Base-by-base conservation (phyloP, 805 yeast genomes). In the Candida montana region DNA sequence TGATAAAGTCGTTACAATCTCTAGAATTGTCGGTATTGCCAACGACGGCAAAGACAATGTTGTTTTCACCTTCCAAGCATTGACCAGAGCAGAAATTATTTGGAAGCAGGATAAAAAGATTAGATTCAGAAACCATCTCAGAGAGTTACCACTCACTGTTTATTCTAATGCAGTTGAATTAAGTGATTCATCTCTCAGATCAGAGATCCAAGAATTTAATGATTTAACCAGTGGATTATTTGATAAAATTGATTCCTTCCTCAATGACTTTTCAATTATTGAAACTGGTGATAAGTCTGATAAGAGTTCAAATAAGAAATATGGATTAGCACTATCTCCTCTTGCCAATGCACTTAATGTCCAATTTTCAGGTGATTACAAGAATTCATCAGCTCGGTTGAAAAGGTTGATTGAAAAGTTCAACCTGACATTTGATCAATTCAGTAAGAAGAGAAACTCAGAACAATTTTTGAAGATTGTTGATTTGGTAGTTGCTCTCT, bases 281-380 rank as follows among this genome's bases (percentile, higher is more conserved):
- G 53, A 62, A 31, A 44, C 51, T 3, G 35, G 52, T 27, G 53
- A 50, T n/a, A 55, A 54, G 28, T 47, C 48, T 6, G 31, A 17
- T 13, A 11, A 59, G 10, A 46, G 45, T 17, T 44, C 45, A 0
- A 34, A 20, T 11, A 50, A 41, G 31, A 54, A 50, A 13, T 52
- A 61, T 29, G 60, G 80, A 12, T 54, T 78, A 18, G 64, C 75
- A 2, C 59, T 81, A 17, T 71, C 81, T 10, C 89, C 89, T 0
- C 58, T 81, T 39, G 77, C 84, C 0, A 73, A 73, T 47, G 70
- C 80, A 0, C 60, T 81, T n/a, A 73, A 68, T 48, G 55, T 75
- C 35, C 85, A 79, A 53, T 63, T 81, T 39, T 68, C 69, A 3
- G 67, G 72, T 29, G 75, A 69, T 39, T 74, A 74, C 44, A 61